Percentiles rank a stretch among this genome's conserved stretches.
Conservation (phyloP, 116 monocot species). For the Phalaenopsis hybrid region DNA sequence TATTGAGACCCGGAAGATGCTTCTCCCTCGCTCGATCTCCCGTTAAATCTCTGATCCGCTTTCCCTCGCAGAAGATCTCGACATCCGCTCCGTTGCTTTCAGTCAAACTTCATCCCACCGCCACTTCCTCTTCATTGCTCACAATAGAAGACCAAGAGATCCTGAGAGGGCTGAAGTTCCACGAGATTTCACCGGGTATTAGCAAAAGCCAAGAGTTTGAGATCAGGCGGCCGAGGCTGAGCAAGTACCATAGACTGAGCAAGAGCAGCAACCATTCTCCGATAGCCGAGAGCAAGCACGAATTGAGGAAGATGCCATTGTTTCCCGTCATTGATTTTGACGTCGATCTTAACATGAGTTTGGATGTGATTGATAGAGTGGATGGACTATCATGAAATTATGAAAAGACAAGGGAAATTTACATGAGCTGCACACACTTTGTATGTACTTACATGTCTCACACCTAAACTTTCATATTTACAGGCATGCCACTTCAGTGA, state of each 20-base stretch:
- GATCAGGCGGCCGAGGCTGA: slow-evolving; percentile 8
- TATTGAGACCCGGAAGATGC: slow-evolving; percentile 25
- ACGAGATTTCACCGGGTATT: slow-evolving; percentile 27
- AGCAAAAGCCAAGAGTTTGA: slow-evolving; percentile 58
- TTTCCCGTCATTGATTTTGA: slow-evolving; percentile 29
- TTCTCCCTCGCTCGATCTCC: slow-evolving; percentile 28
- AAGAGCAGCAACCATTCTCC: slow-evolving; percentile 45
- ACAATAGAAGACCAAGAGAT: slow-evolving; percentile 43
- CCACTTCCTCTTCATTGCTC: slow-evolving; percentile 15
- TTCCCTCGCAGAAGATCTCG: slow-evolving; percentile 16
- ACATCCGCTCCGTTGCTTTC: slow-evolving; percentile 4
- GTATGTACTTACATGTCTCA: too few species aligned
- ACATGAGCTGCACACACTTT: too few species aligned
- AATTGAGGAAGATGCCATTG: slow-evolving; percentile 3
- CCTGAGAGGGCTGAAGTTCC: slow-evolving; percentile 14
- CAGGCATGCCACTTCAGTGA: too few species aligned
- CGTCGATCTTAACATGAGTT: slow-evolving; percentile 28
- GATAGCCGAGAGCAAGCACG: not conserved
- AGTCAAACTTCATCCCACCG: not conserved
- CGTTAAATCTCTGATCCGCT: slow-evolving; percentile 29
- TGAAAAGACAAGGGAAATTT: not conserved
- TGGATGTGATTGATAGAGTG: slow-evolving; percentile 46
- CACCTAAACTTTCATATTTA: too few species aligned
- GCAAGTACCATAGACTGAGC: slow-evolving; percentile 25
- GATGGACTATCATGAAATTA: slow-evolving; percentile 20